These are phyloP conservation scores for Russula olivacea DNA, from an alignment of 768 basidiomycete species.

Conservation along the genomic window DNA sequence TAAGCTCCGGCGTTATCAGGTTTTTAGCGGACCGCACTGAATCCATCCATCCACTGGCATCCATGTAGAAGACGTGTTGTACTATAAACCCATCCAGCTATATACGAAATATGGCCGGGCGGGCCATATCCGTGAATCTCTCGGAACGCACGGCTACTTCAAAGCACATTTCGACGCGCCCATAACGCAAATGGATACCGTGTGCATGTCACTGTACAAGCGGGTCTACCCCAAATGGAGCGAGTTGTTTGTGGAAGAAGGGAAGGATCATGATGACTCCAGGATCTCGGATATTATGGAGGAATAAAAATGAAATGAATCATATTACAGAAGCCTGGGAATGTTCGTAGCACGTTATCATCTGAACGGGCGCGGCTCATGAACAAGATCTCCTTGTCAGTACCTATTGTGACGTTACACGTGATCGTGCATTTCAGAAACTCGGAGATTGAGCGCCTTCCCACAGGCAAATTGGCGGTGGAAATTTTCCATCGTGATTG, in stretches of 20 bases:
- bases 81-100: conserved; percentile 90
- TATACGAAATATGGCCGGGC: conserved; percentile 86
- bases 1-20: conserved; percentile 31
- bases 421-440: no score
- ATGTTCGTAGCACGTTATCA: background rate
- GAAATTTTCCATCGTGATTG: background rate
- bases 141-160: conserved; percentile 95
- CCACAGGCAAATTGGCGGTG: background rate
- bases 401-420: background rate
- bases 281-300: conserved; percentile 27
- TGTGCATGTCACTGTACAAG: conserved; percentile 95
- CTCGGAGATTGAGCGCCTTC: background rate
- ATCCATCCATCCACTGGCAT: background rate
- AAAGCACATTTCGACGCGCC: conserved; percentile 94
- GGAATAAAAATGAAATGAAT: conserved; percentile 18
- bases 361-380: no score
- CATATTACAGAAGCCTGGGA: background rate
- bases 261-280: background rate
- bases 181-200: conserved; percentile 93
- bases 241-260: conserved; percentile 40
- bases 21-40: conserved; percentile 8
- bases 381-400: background rate
- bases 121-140: conserved; percentile 86
- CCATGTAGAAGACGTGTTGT: conserved; percentile 70
- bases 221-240: conserved; percentile 89